phyloP scores from a whole-genome alignment of 148 eudicot genomes.

The Selenicereus undatus region DNA sequence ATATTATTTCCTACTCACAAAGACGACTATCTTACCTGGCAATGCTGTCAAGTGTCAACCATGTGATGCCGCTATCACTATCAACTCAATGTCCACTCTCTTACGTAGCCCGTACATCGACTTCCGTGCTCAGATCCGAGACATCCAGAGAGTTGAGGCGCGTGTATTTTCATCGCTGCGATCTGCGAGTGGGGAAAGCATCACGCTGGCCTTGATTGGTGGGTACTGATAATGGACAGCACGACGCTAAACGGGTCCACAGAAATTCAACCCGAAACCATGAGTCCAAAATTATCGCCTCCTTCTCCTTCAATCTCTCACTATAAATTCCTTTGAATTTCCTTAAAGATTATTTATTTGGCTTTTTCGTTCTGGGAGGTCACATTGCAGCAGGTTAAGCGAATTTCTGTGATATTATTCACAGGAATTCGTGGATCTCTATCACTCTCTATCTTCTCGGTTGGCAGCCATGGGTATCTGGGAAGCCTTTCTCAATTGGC shows the following conservation, averaged over 20 bases:
- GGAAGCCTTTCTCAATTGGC: slow-evolving; percentile 41
- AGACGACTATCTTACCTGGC: not conserved
- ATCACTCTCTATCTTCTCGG: not conserved
- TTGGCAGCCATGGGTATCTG: slow-evolving; percentile 29
- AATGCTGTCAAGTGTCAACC: slow-evolving; percentile 20
- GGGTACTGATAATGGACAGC: slow-evolving; percentile 22
- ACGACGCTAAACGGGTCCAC: slow-evolving; percentile 23
- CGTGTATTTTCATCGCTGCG: not conserved
- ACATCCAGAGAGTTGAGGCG: not conserved
- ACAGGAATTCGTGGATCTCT: slow-evolving; percentile 21
- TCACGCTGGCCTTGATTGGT: slow-evolving; percentile 2
- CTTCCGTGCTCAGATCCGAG: not conserved
- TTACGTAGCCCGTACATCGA: not conserved
- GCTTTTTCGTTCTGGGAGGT: not conserved
- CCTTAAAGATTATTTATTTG: not conserved
- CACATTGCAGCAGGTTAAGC: not conserved
- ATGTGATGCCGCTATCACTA: slow-evolving; percentile 19
- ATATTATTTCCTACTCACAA: not conserved
- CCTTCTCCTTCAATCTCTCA: not conserved
- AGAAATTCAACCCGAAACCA: not conserved
- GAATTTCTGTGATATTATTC: slow-evolving; percentile 9
- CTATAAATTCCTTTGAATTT: not conserved
- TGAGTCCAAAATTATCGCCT: not conserved
- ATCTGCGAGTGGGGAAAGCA: not conserved
- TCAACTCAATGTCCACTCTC: slow-evolving; percentile 2